Evolutionary conservation across 805 yeast genomes (phyloP).

Genomic region (Grigorovia yakushimaensis): DNA sequence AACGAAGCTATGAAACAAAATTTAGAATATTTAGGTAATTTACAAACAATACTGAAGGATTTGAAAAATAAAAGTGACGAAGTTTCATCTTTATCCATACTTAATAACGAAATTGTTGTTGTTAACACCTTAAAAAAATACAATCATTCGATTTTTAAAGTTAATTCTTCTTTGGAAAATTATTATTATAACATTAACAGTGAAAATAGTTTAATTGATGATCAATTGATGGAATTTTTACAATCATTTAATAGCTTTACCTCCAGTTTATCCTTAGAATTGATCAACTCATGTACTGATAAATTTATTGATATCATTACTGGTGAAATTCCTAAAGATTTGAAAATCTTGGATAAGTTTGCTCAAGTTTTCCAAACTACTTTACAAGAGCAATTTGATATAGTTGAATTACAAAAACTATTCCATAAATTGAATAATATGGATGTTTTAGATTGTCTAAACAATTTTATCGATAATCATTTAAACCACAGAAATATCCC

Average conservation of each 20-base stretch:
- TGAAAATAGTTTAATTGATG: constrained; percentile 11
- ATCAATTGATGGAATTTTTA: constrained; percentile 25
- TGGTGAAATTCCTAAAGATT: constrained; percentile 22
- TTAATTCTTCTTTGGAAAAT: constrained; percentile 22
- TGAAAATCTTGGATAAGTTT: constrained; percentile 27
- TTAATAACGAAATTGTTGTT: constrained; percentile 24
- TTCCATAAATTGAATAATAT: constrained; percentile 33
- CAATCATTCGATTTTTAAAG: constrained; percentile 23
- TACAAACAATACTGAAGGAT: constrained; percentile 66
- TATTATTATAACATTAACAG: constrained; percentile 18
- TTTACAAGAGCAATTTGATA: constrained; percentile 35
- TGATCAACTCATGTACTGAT: constrained; percentile 26
- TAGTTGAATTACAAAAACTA: constrained; percentile 30
- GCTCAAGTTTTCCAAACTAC: constrained; percentile 32
- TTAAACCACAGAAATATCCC: constrained; percentile 1
- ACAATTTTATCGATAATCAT: constrained; percentile 30
- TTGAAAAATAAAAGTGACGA: constrained; percentile 52
- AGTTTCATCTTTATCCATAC: constrained; percentile 41
- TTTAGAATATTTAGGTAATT: constrained; percentile 52
- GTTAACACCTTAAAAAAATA: constrained; percentile 26
- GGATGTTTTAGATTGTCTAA: constrained; percentile 31
- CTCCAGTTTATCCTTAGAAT: constrained; percentile 30
- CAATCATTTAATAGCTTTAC: constrained; percentile 33
- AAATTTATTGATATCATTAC: constrained; percentile 32
- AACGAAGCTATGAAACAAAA: constrained; percentile 9